These are phyloP conservation scores for Lentinula edodes DNA, from an alignment of 768 basidiomycete species.

Conservation along the genomic window DNA sequence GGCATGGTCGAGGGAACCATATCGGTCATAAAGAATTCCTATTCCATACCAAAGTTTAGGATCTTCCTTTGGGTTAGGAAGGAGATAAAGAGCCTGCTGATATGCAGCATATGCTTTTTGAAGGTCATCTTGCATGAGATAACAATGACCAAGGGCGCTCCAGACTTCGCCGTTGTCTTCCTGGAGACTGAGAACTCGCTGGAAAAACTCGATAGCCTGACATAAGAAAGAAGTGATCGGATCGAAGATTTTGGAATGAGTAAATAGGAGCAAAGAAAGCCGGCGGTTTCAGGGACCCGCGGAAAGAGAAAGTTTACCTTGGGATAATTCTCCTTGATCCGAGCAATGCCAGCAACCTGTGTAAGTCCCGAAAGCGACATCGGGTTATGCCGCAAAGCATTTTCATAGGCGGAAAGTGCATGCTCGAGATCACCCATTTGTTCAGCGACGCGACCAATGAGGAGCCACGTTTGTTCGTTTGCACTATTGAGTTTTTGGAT, in stretches of 20 bases:
- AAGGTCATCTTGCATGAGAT: conserved; percentile 98
- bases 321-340: conserved; percentile 96
- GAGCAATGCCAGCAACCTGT: conserved; percentile 92
- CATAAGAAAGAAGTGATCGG: conserved; percentile 18
- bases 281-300: conserved; percentile 14
- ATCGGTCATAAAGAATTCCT: conserved; percentile 97
- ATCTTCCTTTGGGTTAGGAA: conserved; percentile 97
- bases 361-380: conserved; percentile 86
- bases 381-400: conserved; percentile 92
- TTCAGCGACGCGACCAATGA: conserved; percentile 95
- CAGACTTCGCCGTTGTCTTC: conserved; percentile 99
- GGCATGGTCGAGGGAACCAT: conserved; percentile 96
- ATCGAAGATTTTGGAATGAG: conserved; percentile 19
- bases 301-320: conserved; percentile 55
- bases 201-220: conserved; percentile 95
- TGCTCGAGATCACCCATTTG: conserved; percentile 93
- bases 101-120: conserved; percentile 98
- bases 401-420: conserved; percentile 90
- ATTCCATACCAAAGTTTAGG: conserved; percentile 99
- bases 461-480: conserved; percentile 93
- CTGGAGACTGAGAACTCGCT: conserved; percentile 82
- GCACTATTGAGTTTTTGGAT: conserved; percentile 78
- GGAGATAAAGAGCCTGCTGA: conserved; percentile 93
- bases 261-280: conserved; percentile 24
- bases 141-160: conserved; percentile 96